Base-by-base conservation (phyloP, 2,329 filamentous ascomycete species). In the Calonectria henricotiae region DNA sequence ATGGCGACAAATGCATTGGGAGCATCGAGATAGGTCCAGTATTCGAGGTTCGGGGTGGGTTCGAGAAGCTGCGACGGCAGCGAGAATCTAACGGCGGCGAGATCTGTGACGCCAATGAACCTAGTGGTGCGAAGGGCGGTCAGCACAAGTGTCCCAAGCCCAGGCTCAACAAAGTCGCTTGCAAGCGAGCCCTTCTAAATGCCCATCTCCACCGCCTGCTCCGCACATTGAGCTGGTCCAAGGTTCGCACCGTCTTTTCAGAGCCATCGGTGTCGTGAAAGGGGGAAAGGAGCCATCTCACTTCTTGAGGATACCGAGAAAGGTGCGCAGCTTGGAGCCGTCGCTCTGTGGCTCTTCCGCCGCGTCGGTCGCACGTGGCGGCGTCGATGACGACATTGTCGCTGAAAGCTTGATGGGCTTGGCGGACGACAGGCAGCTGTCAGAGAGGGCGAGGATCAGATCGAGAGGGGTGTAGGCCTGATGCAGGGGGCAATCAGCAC, bases 11-110 rank as follows among this genome's bases (percentile, higher is more conserved):
- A 98, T 58, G 95, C 94, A 82, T 97, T 97, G 25, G 96, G 96
- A 76, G 95, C 90, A 83, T 99, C 96, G 81, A 99, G 88, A 80
- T 99, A 99, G 79, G 97, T 97, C 96, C 96, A 99, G 85, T 98
- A 99, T 86, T 99, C 96, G 80, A 99, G 87, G 82, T 99, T 99
- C 63, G 96, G 96, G 4, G 94, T 97, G 41, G 96, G 96, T 83
- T 99, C 96, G 79, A 99, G 89, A 49, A 99, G 91, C 83, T 98
- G 96, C 62, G 96, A 95, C 25, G 96, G 96, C 62, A 99, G 89
- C 17, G 96, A 98, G 85, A 99, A 99, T 76, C 96, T 93, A 72
- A 98, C 96, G 67, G 95, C 91, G 68, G 96, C 96, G 79, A 99
- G 96, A 84, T 99, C 96, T 75, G 95, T 88, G 68, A 99, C 96